Base-by-base conservation (phyloP, 2,329 filamentous ascomycete species). In the Penicillium capsulatum region DNA sequence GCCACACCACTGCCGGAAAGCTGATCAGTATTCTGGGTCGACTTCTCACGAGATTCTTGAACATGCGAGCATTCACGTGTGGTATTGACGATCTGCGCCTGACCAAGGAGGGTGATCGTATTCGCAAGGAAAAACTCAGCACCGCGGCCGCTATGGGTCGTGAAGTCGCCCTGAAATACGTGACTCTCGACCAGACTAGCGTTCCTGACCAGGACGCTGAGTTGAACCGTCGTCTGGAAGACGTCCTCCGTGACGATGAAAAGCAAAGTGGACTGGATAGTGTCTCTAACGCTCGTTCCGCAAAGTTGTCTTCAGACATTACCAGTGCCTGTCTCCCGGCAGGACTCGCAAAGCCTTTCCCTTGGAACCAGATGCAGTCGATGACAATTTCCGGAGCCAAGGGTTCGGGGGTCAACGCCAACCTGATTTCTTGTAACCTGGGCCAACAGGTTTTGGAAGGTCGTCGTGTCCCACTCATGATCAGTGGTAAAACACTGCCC, bases 381-480 rank as follows among this genome's bases (percentile, higher is more conserved):
- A 98, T 98, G 92, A 98, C 92, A 15, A 85, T 84, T 10, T 96
- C 92, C 40, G 92, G 92, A 64, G 92, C 92, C 36, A 98, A 98
- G 70, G 92, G 92, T 61, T 85, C 80, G 38, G 74, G 79, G 56
- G 92, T 98, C 66, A 98, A 98, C 62, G 92, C 92, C 35, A 96
- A 94, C 58, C 80, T 96, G 45, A 98, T 98, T 64, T 97, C 91
- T 17, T 97, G 91, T 66, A 96, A 98, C 60, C 77, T 98, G 28
- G 92, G 92, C 36, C 92, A 98, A 61, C 92, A 98, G 63, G 88
- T 95, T 69, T 68, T 98, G 55, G 92, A 98, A 75, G 90, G 92
- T 60, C 81, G 91, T 42, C 80, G 92, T 70, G 94, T 98, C 13
- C 92, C 92, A 8, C 74, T 94, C 40, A 98, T 98, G 92, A 88